Conservation (phyloP, 2,329 filamentous ascomycete species). For the Xylaria sp. region DNA sequence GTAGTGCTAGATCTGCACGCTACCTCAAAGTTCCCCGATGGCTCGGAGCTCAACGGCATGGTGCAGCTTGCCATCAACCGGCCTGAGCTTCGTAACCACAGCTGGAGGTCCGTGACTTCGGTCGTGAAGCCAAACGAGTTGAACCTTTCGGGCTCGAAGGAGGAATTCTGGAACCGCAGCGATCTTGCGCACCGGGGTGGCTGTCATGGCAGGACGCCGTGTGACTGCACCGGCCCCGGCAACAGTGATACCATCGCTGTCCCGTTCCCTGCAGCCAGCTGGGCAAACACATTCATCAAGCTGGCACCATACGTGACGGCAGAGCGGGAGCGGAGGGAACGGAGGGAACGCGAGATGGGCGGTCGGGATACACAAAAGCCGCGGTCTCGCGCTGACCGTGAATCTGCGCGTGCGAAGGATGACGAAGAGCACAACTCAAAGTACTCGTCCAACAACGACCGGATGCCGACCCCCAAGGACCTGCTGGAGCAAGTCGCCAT, state of each 20-base stretch:
- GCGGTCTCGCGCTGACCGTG: conserved; percentile 30
- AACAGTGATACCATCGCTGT: conserved; percentile 55
- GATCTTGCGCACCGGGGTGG: conserved; percentile 56
- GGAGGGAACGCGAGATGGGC: conserved; percentile 29
- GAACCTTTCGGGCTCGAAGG: conserved; percentile 45
- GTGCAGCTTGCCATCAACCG: conserved; percentile 62
- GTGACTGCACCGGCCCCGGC: conserved; percentile 52
- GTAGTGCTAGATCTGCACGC: conserved; percentile 62
- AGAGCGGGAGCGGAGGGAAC: conserved; percentile 30
- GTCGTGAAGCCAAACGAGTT: conserved; percentile 61
- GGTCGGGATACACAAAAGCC: conserved; percentile 28
- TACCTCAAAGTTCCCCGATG: conserved; percentile 58
- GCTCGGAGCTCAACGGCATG: conserved; percentile 62
- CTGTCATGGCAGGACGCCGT: conserved; percentile 50
- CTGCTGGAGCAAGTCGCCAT: conserved; percentile 64
- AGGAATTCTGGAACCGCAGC: conserved; percentile 48
- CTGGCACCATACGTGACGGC: conserved; percentile 54
- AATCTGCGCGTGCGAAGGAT: conserved; percentile 33
- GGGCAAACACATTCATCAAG: conserved; percentile 61
- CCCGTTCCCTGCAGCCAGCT: conserved; percentile 60
- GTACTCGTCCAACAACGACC: conserved; percentile 20
- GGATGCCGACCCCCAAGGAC: conserved; percentile 46
- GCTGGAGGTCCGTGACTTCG: conserved; percentile 63
- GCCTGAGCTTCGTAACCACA: conserved; percentile 55
- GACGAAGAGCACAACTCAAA: conserved; percentile 41